Evolutionary conservation across 331 rosid species (phyloP).

Genomic region (Rosa hybrid): DNA sequence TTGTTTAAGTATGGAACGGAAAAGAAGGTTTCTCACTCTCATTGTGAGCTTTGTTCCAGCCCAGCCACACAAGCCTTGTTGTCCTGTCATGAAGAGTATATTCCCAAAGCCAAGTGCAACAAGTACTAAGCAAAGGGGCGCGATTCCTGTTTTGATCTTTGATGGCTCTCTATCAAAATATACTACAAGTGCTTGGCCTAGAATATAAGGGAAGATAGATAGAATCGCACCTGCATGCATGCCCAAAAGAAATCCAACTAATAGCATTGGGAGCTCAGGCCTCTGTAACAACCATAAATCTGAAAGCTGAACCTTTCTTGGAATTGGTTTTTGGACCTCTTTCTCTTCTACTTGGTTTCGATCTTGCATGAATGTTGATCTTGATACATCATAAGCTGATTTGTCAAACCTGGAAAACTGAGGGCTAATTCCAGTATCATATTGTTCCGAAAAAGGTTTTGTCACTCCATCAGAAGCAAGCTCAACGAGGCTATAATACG

Average conservation of each 20-base stretch:
- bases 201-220: conserved; percentile 64
- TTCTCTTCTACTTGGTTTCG: conserved; percentile 36
- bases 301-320: conserved; percentile 39
- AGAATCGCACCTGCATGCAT: conserved; percentile 79
- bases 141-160: conserved; percentile 45
- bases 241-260: conserved; percentile 64
- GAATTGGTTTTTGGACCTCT: conserved; percentile 34
- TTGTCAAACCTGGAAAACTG: conserved; percentile 38
- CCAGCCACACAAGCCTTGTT: conserved; percentile 90
- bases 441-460: conserved; percentile 33
- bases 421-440: conserved; percentile 22
- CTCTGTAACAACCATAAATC: conserved; percentile 74
- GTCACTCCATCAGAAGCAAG: conserved; percentile 66
- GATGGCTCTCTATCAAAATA: conserved; percentile 43
- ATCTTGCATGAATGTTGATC: conserved; percentile 28
- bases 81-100: conserved; percentile 76
- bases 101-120: conserved; percentile 82
- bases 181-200: conserved; percentile 60
- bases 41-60: conserved; percentile 85
- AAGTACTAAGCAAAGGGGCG: conserved; percentile 58
- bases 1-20: conserved; percentile 73
- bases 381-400: conserved; percentile 38
- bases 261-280: conserved; percentile 54
- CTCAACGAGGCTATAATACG: conserved; percentile 70
- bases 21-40: conserved; percentile 69